Conservation (phyloP, 768 basidiomycete species). For the Porphyrellus cyaneotinctus region DNA sequence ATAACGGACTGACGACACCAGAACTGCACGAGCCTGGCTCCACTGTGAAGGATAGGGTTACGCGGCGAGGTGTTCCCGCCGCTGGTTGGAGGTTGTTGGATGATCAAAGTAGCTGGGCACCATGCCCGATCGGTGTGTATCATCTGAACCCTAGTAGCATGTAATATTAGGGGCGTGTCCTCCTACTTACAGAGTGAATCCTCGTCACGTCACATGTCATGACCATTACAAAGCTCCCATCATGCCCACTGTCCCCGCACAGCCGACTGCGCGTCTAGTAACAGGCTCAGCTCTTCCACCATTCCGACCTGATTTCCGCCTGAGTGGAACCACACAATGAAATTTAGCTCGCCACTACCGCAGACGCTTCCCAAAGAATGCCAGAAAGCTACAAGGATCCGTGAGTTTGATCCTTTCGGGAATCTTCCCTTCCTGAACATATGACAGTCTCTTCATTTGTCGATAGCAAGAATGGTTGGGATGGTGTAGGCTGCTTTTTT, state of each 20-base stretch:
- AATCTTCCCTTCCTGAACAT: neutral
- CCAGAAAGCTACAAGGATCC: conserved; percentile 81
- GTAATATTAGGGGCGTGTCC: conserved; percentile 3
- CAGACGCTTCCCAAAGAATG: conserved; percentile 76
- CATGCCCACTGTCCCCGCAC: conserved; percentile 2
- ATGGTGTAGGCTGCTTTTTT: conserved; percentile 49
- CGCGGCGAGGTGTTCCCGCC: conserved; percentile 1
- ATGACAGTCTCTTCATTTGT: conserved; percentile 77
- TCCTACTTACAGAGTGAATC: too few relatives aligned
- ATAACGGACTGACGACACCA: conserved; percentile 8
- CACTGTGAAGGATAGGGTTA: neutral
- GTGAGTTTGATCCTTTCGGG: conserved; percentile 38
- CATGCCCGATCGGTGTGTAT: conserved; percentile 67
- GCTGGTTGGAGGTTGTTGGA: conserved; percentile 55
- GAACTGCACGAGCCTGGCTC: neutral
- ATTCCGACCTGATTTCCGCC: neutral
- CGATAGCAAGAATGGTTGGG: conserved; percentile 73
- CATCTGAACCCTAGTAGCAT: conserved; percentile 3
- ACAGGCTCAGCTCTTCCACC: neutral
- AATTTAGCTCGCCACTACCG: conserved; percentile 48
- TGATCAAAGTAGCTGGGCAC: conserved; percentile 47
- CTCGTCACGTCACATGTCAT: conserved; percentile 24
- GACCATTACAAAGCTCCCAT: conserved; percentile 15
- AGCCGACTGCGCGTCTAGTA: conserved; percentile 21
- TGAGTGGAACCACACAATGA: conserved; percentile 32